Percentiles rank a stretch among this genome's conserved stretches.
These are phyloP conservation scores for Gelatoporia subvermispora DNA, from an alignment of 768 basidiomycete species.

Conservation along the genomic window DNA sequence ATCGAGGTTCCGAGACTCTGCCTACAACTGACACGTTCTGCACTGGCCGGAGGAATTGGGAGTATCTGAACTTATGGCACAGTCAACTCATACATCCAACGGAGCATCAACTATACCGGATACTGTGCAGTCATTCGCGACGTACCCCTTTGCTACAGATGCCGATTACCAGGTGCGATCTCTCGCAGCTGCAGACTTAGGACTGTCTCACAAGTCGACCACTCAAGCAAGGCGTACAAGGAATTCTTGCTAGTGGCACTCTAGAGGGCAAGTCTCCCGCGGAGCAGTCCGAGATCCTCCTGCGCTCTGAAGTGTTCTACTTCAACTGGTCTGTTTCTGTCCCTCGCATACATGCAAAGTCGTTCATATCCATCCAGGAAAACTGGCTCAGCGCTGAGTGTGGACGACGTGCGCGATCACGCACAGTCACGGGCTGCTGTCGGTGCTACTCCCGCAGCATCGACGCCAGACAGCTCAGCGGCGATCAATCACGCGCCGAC, in stretches of 20 bases:
- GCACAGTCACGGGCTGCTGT: background rate
- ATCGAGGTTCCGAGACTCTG: too few relatives aligned
- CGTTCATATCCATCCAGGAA: conserved; percentile 22
- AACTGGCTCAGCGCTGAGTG: conserved; percentile 22
- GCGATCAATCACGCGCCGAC: conserved; percentile 2
- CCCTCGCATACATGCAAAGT: background rate
- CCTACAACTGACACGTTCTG: too few relatives aligned
- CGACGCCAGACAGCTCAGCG: background rate
- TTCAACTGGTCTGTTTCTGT: conserved; percentile 52
- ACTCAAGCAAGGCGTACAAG: conserved; percentile 61
- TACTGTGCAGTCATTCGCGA: conserved; percentile 28
- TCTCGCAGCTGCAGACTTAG: background rate
- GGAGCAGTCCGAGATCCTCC: conserved; percentile 42
- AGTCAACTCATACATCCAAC: too few relatives aligned
- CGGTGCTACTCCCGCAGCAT: background rate
- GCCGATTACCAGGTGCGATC: conserved; percentile 52
- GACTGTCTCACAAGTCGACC: background rate
- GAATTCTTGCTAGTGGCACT: conserved; percentile 43
- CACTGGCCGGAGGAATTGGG: too few relatives aligned
- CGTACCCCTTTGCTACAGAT: conserved; percentile 53
- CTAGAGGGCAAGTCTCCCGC: conserved; percentile 31
- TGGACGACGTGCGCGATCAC: conserved; percentile 21
- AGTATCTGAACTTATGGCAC: too few relatives aligned
- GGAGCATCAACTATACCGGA: background rate
- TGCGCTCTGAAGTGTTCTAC: conserved; percentile 61